Base-by-base conservation (phyloP, 805 yeast species). In the Lipomyces kockii region DNA sequence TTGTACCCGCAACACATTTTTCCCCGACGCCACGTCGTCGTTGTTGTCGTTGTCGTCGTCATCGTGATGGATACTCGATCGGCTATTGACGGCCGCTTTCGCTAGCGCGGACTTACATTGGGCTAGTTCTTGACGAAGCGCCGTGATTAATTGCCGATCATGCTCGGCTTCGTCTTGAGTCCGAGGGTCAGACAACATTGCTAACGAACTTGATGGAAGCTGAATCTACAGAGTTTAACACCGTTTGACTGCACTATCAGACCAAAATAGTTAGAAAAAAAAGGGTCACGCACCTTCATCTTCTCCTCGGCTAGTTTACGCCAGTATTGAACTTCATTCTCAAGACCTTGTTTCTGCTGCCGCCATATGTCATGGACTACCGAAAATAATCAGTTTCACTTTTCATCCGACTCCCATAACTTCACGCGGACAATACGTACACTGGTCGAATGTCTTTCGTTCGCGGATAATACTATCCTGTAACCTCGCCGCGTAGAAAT, bases 391-490 rank as follows among this genome's bases (percentile, higher is more conserved):
- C 20, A 53, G 22, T 49, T 54, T 22, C 17, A 27, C 14, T n/a
- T 25, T n/a, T 43, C 22, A 9, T 17, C 22, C 7, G 20, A 17
- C 9, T 43, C 2, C 2, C 22, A 0, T 6, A 14, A 0, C 20
- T 8, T 12, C 20, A 12, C 2, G 43, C 20, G 2, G 11, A 34
- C n/a, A 66, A 35, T 9, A 46, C 65, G 8, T 58, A 67, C 70
- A 46, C 25, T 58, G 58, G n/a, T 65, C 66, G 60, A 62, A 63
- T 12, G 65, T 37, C n/a, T 39, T 56, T 27, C 72, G 69, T 55
- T 69, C 72, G 27, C 60, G 65, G n/a, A 60, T 49, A 17, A 69
- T 46, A 56, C 72, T 69, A 14, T 63, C 70, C 60, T 63, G 66
- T 35, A 69, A 39, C 27, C 71, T 43, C 37, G 63, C 49, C 29